A percentile compares a stretch with the other conserved stretches of the same genome.
These are phyloP conservation scores for Fusarium longipes DNA, from an alignment of 2,329 filamentous ascomycete species.

Conservation along the genomic window DNA sequence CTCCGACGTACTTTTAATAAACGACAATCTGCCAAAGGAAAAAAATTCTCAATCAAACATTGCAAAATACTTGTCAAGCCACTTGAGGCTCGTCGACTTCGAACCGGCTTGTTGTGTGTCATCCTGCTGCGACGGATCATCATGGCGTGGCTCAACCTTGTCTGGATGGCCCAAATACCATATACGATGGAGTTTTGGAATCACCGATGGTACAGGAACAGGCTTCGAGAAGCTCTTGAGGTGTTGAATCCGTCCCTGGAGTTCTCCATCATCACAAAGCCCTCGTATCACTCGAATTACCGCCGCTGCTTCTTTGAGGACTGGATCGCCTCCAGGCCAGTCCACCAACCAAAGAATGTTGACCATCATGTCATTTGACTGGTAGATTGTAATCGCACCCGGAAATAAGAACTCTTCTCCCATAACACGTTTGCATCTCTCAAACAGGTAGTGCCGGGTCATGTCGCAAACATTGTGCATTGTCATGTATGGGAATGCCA, in stretches of 20 bases:
- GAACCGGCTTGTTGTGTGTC: too few species aligned
- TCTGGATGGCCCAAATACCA: neutral
- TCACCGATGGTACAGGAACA: accelerated
- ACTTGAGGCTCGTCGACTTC: too few species aligned
- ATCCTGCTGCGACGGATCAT: neutral
- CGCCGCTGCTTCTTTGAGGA: neutral
- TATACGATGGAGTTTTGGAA: too few species aligned
- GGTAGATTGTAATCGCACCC: neutral
- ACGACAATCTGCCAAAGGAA: neutral
- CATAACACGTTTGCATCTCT: neutral
- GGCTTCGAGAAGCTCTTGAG: neutral
- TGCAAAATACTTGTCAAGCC: too few species aligned
- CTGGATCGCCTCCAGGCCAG: neutral
- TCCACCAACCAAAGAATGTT: neutral
- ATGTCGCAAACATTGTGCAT: neutral
- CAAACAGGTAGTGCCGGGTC: neutral
- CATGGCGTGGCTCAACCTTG: too few species aligned
- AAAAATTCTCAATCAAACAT: too few species aligned
- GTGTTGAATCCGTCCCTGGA: neutral
- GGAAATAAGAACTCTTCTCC: neutral
- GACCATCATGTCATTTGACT: neutral
- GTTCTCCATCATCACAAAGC: neutral
- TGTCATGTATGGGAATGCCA: neutral
- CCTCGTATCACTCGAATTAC: neutral
- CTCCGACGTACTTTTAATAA: neutral